A percentile compares a stretch with the other conserved stretches of the same genome.
phyloP scores from a whole-genome alignment of 2,329 filamentous ascomycete species.

The Stemphylium beticola region DNA sequence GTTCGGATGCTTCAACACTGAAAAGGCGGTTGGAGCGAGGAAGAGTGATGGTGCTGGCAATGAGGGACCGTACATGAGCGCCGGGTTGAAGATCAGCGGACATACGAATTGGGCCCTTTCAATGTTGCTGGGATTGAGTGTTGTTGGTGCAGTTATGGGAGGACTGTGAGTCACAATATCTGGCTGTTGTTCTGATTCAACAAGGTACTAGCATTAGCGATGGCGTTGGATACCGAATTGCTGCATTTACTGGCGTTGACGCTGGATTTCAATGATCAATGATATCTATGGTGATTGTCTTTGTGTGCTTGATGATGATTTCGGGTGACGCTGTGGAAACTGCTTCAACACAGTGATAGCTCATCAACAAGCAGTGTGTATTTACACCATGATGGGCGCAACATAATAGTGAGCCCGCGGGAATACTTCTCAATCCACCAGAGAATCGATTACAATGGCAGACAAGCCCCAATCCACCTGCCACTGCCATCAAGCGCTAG shows the following conservation, averaged over 20 bases:
- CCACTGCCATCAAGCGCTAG: background rate
- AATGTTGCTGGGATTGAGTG: conserved; percentile 15
- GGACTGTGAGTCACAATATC: background rate
- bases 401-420: background rate
- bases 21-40: conserved; percentile 8
- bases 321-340: background rate
- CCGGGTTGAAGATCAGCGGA: conserved; percentile 6
- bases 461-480: background rate
- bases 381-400: background rate
- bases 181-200: background rate
- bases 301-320: background rate
- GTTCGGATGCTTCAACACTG: conserved; percentile 22
- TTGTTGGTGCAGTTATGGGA: conserved; percentile 13
- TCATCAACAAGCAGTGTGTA: background rate
- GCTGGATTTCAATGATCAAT: background rate
- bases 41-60: conserved; percentile 5
- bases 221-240: background rate
- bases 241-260: background rate
- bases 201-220: background rate
- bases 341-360: no score
- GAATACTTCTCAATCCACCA: no score
- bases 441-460: background rate
- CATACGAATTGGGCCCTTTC: conserved; percentile 7
- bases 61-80: conserved; percentile 14
- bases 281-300: background rate